Evolutionary conservation across 2,329 filamentous ascomycete genomes (phyloP), one percentile per base, ranked within the genome.

Genomic region (Beauveria brongniartii): DNA sequence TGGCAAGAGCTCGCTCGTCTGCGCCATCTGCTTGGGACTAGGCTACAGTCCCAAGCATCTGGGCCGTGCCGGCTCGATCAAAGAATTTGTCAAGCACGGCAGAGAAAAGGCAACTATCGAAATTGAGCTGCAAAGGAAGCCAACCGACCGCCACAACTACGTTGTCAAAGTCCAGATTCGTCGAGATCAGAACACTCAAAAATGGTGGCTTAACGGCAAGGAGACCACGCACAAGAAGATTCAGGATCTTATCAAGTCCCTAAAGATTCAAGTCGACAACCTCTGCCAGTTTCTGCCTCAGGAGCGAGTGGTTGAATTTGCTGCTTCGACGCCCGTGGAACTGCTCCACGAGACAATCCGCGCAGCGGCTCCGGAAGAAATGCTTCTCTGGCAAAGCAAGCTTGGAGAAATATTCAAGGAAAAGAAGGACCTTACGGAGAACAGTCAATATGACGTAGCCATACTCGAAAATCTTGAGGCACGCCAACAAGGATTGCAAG

Each of bases 241-340:
- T 7, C 80, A 88, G 67, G 75, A 80, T 10, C 76, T 96, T 54
- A 89, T 88, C 63, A 82, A 79, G 62, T 81, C 80, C 10, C 86
- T 96, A 68, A 88, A 88, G 54, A 97, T 99, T 56, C 94, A 99
- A 73, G 91, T 97, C 65, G 94, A 99, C 77, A 99, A 99, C 67
- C 80, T 99, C 2, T 99, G 94, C 72, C 94, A 99, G 71, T 99
- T 99, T 68, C 77, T 99, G 50, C 94, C 94, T 0, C 94, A 99
- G 73, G 94, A 99, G 71, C 89, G 92, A 66, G 94, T 99, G 1
- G 91, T 92, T 26, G 92, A 97, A 70, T 99, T 99, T 71, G 91
- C 94, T 5, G 88, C 84, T 5, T 83, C 96, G 66, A 89, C 85
- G 9, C 89, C 93, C 0, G 79, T 96, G 14, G 89, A 95, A 50